A percentile compares a stretch with the other conserved stretches of the same genome.
Evolutionary conservation across 768 basidiomycete species (phyloP).

Genomic region (Tulasnella sp.): DNA sequence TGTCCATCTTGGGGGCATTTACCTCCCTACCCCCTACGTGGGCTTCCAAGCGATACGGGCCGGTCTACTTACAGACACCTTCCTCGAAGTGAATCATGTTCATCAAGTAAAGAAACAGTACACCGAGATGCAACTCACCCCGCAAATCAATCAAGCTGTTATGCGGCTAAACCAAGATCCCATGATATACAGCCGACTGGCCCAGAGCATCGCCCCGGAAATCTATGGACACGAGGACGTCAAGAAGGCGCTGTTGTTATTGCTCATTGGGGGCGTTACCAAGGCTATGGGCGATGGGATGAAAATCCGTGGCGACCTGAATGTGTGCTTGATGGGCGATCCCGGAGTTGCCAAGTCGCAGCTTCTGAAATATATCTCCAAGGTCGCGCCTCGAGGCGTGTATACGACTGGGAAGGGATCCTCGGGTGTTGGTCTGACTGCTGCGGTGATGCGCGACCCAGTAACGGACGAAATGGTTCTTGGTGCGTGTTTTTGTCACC

Average conservation of each 20-base stretch:
- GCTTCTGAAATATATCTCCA: conserved; percentile 93
- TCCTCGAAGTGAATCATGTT: conserved; percentile 82
- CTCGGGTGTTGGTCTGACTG: conserved; percentile 95
- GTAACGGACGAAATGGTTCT: conserved; percentile 99
- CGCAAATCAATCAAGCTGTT: conserved; percentile 62
- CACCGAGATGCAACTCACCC: conserved; percentile 83
- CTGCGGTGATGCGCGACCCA: conserved; percentile 97
- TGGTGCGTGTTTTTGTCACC: conserved; percentile 39
- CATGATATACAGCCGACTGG: conserved; percentile 73
- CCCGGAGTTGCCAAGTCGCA: conserved; percentile 99
- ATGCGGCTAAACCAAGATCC: conserved; percentile 57
- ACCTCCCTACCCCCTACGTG: conserved; percentile 94
- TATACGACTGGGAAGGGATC: conserved; percentile 99
- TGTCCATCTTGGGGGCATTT: conserved; percentile 89
- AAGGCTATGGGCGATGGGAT: conserved; percentile 94
- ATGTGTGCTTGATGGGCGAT: conserved; percentile 97
- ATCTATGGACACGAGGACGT: conserved; percentile 97
- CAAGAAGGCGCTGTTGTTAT: conserved; percentile 84
- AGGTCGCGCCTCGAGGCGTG: conserved; percentile 92
- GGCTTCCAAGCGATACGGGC: conserved; percentile 96
- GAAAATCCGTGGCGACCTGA: conserved; percentile 97
- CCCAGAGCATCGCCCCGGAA: conserved; percentile 92
- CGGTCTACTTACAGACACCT: conserved; percentile 93
- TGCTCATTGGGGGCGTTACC: conserved; percentile 92
- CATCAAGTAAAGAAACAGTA: conserved; percentile 97